Base-by-base conservation (phyloP, 768 basidiomycete species). In the Amanita muscaria region DNA sequence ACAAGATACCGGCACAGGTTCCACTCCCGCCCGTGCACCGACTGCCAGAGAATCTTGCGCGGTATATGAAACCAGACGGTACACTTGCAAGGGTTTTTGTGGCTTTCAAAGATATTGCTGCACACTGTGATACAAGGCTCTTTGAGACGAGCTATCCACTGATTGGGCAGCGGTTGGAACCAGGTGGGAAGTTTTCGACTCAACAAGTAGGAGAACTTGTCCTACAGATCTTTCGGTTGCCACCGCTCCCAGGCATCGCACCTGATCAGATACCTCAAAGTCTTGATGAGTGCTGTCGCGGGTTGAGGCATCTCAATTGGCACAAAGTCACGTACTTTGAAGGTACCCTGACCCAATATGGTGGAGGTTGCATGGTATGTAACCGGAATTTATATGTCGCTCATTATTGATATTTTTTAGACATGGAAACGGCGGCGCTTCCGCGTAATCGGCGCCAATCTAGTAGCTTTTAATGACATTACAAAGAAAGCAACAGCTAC, bases 271-370 rank as follows among this genome's bases (percentile, higher is more conserved):
- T 97, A 15, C 93, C 94, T 11, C 85, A 92, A 61, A 91, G 88
- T 56, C 67, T 97, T 53, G 93, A 97, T 44, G 94, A 97, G 56
- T 93, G 89, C 54, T 74, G 83, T 53, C 77, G 88, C 11, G 93
- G 94, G 1, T 67, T 98, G 51, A 70, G 88, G 48, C 85, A 93
- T 55, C 81, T 90, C 45, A 83, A 84, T 29, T 96, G 91, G 92
- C 91, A 94, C 57, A 92, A 93, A 66, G 76, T 84, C 51, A 88
- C 90, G 16, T 93, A 94, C 63, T 89, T 88, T 63, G 87, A 96
- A 62, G 91, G 94, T 21, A 82, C 80, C 0, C 63, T 98, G 51
- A 98, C 94, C 11, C 94, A 98, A 67, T 78, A 73, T 50, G 94
- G 94, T 12, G 94, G 93, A 8, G 94, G 94, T 59, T 96, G 92